phyloP scores from a whole-genome alignment of 129 eudicot species.

The Helianthus annuus region DNA sequence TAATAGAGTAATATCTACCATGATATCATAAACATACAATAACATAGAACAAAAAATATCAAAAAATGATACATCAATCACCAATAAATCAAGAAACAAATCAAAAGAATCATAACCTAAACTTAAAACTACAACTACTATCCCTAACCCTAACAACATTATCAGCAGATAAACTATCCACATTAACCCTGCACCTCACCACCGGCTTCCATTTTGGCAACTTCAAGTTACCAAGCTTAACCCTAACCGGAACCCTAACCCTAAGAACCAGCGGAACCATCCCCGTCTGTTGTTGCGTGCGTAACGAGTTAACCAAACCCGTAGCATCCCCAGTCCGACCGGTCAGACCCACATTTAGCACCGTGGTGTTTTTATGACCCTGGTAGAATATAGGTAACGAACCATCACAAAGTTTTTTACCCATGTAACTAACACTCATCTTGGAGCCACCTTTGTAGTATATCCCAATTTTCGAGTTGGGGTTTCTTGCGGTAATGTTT shows the following conservation, averaged over 20 bases:
- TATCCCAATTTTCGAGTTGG: conserved; percentile 80
- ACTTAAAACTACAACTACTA: conserved; percentile 58
- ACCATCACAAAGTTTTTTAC: conserved; percentile 62
- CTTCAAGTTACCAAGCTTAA: conserved; percentile 66
- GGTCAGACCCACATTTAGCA: conserved; percentile 33
- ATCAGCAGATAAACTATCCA: conserved; percentile 46
- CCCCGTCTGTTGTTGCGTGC: conserved; percentile 54
- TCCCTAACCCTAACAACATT: conserved; percentile 53
- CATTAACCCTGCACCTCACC: conserved; percentile 64
- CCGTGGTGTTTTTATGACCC: conserved; percentile 82
- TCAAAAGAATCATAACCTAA: conserved; percentile 44
- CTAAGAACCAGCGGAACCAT: conserved; percentile 54
- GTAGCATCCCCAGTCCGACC: conserved; percentile 49
- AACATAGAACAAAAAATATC: background rate
- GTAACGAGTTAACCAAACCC: conserved; percentile 40
- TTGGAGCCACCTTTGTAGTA: conserved; percentile 60
- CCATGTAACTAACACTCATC: conserved; percentile 51
- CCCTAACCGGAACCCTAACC: conserved; percentile 65
- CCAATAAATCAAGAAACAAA: background rate
- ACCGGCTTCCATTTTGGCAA: conserved; percentile 68
- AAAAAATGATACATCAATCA: conserved; percentile 6
- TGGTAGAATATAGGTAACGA: conserved; percentile 79
- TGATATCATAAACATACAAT: background rate
- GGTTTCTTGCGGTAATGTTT: conserved; percentile 78
- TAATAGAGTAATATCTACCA: too few species aligned